These are phyloP conservation scores for Suillus cothurnatus DNA, from an alignment of 768 basidiomycete species.

Conservation along the genomic window DNA sequence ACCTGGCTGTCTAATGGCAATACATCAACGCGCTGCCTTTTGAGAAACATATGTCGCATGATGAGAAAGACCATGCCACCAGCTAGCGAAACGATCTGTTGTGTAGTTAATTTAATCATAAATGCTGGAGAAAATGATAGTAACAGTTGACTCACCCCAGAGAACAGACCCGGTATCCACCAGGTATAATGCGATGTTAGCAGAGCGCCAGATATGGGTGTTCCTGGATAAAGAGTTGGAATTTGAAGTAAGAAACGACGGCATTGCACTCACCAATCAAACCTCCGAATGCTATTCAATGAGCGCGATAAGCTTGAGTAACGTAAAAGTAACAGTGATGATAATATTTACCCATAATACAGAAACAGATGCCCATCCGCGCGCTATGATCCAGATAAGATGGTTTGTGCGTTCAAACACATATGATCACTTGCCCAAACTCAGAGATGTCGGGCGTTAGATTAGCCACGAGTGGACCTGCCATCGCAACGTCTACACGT, in stretches of 20 bases:
- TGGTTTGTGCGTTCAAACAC: neutral
- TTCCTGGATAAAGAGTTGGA: conserved; percentile 38
- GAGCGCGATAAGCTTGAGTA: neutral
- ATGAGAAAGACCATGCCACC: neutral
- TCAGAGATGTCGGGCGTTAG: conserved; percentile 49
- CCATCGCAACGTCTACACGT: conserved; percentile 36
- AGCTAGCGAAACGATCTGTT: neutral
- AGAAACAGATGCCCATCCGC: conserved; percentile 52
- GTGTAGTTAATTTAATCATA: neutral
- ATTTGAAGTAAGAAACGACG: conserved; percentile 9
- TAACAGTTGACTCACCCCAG: conserved; percentile 35
- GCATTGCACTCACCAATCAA: conserved; percentile 21
- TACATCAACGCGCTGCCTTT: neutral
- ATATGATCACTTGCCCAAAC: conserved; percentile 41
- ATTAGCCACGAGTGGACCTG: conserved; percentile 47
- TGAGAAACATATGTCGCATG: neutral
- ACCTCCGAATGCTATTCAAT: conserved; percentile 23
- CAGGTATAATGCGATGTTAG: conserved; percentile 51
- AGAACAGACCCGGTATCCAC: conserved; percentile 59
- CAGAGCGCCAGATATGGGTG: conserved; percentile 60
- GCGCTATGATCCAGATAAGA: conserved; percentile 16
- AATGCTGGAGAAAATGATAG: neutral
- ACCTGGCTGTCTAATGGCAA: neutral
- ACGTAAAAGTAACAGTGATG: neutral
- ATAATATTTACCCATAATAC: conserved; percentile 37